These are phyloP conservation scores for Ascochyta clinopodiicola DNA, from an alignment of 2,329 filamentous ascomycete species.

Conservation along the genomic window DNA sequence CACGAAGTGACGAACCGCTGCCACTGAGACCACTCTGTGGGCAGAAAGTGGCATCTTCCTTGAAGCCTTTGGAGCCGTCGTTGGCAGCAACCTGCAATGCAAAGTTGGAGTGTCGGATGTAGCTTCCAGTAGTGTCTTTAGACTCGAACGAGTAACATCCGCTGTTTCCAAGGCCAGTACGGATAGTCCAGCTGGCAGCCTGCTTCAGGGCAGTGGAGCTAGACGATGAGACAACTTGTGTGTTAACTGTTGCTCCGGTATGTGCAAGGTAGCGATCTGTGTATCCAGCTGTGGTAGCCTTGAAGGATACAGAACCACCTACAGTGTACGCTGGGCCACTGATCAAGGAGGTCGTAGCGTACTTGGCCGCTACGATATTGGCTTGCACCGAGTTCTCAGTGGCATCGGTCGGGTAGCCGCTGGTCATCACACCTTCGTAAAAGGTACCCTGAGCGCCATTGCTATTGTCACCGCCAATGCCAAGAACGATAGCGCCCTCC, in stretches of 20 bases:
- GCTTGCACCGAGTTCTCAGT: slow-evolving; percentile 66
- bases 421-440: slow-evolving; percentile 71
- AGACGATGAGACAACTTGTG: slow-evolving; percentile 61
- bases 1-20: slow-evolving; percentile 59
- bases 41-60: slow-evolving; percentile 70
- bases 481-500: slow-evolving; percentile 71
- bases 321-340: slow-evolving; percentile 58
- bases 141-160: slow-evolving; percentile 69
- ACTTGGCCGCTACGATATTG: slow-evolving; percentile 66
- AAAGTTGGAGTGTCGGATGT: slow-evolving; percentile 64
- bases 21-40: slow-evolving; percentile 60
- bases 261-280: slow-evolving; percentile 64
- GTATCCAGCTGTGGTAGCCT: slow-evolving; percentile 62
- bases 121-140: slow-evolving; percentile 63
- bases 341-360: slow-evolving; percentile 57
- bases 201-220: slow-evolving; percentile 59
- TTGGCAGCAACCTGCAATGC: slow-evolving; percentile 57
- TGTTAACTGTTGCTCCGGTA: slow-evolving; percentile 58
- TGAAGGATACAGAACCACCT: slow-evolving; percentile 61
- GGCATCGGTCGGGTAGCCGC: slow-evolving; percentile 65
- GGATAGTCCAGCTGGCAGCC: slow-evolving; percentile 65
- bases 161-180: slow-evolving; percentile 62
- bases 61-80: slow-evolving; percentile 63
- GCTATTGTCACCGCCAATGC: slow-evolving; percentile 74
- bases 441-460: slow-evolving; percentile 66